A percentile compares a stretch with the other conserved stretches of the same genome.
These are phyloP conservation scores for Geum urbanum DNA, from an alignment of 306 rosid species.

Conservation along the genomic window DNA sequence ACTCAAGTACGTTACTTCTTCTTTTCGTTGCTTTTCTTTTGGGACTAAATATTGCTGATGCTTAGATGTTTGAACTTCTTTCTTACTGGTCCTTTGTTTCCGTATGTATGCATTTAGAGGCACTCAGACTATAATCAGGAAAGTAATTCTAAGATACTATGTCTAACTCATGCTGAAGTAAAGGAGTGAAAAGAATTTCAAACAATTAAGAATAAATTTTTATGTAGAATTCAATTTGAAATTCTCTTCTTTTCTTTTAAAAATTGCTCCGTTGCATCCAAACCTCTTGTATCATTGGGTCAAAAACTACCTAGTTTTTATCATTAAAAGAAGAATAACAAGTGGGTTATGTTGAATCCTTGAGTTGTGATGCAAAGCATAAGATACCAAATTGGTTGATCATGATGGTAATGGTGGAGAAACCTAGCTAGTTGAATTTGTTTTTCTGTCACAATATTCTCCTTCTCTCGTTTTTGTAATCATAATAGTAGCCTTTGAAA, in stretches of 20 bases:
- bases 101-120: not conserved
- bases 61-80: not conserved
- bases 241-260: not conserved
- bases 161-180: not conserved
- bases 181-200: too few species aligned
- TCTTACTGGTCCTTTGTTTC: not conserved
- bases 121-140: not conserved
- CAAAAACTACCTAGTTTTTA: too few species aligned
- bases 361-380: not conserved
- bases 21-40: not conserved
- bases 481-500: not conserved
- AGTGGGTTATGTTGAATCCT: not conserved
- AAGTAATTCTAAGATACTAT: not conserved
- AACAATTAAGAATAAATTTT: too few species aligned
- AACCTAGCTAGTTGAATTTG: not conserved
- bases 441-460: not conserved
- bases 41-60: slow-evolving; percentile 3
- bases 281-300: too few species aligned
- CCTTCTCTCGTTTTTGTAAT: not conserved
- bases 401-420: not conserved
- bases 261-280: not conserved
- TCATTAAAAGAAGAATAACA: too few species aligned
- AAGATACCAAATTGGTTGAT: not conserved
- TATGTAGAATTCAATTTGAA: too few species aligned
- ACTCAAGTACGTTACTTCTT: slow-evolving; percentile 59